Base-by-base conservation (phyloP, 768 basidiomycete genomes). In the Boletus insuetus region DNA sequence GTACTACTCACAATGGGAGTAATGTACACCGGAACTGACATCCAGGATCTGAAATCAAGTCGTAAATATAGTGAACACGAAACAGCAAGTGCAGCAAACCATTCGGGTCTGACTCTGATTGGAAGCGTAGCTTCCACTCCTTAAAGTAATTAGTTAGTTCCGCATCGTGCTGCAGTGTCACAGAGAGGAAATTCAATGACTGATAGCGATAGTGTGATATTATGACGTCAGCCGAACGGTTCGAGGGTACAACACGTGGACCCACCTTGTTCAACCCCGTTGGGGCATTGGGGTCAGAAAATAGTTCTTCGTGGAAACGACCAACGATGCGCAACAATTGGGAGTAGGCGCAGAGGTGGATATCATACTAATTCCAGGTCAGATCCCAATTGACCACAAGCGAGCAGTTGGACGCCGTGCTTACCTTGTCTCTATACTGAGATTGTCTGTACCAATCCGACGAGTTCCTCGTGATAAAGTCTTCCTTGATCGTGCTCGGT, bases 401-500 rank as follows among this genome's bases (percentile, higher is more conserved):
- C 16, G 14, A 47, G 13, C 0, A 9, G 29, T 0, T 9, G 39
- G 24, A 6, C 4, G 11, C 11, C 19, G 64, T 74, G 44, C 62
- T 1, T 34, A 86, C 87, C 46, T 77, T 69, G 63, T 78, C 77
- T 59, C 85, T 85, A 64, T 83, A 83, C 64, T 76, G 74, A 3
- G 85, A 89, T 56, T 76, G 80, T 67, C 80, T 85, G 67, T 91
- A 91, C 89, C 89, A 92, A 40, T 87, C 83, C 34, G 77, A 78
- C 7, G 85, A 83, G 63, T 84, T 81, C 32, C 91, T 81, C 50
- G 89, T 82, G 59, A 88, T 83, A 52, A 80, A 86, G 65, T 94
- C 91, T 63, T 94, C 92, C 62, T 88, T 87, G 66, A 95, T 86
- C 10, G 91, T 92, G 13, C 86, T 86, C 3, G 92, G 91, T 70